These are phyloP conservation scores for Mortierella claussenii DNA, from an alignment of 192 early-diverging fungal species.

Conservation along the genomic window DNA sequence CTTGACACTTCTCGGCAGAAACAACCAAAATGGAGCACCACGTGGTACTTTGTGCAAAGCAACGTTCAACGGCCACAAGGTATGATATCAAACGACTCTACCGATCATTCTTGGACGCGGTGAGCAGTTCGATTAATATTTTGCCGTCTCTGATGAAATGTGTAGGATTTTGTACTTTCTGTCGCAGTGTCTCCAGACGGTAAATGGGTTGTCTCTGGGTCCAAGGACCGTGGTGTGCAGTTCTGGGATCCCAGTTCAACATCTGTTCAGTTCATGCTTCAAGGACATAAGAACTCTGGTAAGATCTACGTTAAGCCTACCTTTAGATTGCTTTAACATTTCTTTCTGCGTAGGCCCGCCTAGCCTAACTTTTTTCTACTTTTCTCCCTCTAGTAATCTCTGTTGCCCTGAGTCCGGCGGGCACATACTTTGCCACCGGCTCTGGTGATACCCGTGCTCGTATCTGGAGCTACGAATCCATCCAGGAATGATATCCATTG, in stretches of 20 bases:
- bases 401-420: slow-evolving; percentile 83
- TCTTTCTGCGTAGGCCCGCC: not conserved
- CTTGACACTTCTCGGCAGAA: slow-evolving; percentile 60
- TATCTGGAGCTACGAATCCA: slow-evolving; percentile 85
- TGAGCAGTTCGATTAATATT: no score
- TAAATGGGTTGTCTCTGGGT: slow-evolving; percentile 92
- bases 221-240: slow-evolving; percentile 93
- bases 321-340: not conserved
- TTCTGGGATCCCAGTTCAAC: slow-evolving; percentile 90
- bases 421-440: slow-evolving; percentile 94
- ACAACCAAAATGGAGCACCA: slow-evolving; percentile 38
- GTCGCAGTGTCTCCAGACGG: slow-evolving; percentile 87
- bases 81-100: no score
- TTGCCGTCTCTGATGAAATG: no score
- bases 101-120: no score
- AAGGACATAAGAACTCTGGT: slow-evolving; percentile 98
- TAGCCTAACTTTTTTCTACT: not conserved
- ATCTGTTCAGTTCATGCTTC: slow-evolving; percentile 84
- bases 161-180: slow-evolving; percentile 97
- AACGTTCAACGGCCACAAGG: slow-evolving; percentile 66
- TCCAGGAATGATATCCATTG: slow-evolving; percentile 18
- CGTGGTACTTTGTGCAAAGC: slow-evolving; percentile 53
- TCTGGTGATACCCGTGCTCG: slow-evolving; percentile 93
- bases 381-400: slow-evolving; percentile 83
- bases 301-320: no score